Evolutionary conservation across 2,329 filamentous ascomycete genomes (phyloP).

Genomic region (Calonectria hongkongensis): DNA sequence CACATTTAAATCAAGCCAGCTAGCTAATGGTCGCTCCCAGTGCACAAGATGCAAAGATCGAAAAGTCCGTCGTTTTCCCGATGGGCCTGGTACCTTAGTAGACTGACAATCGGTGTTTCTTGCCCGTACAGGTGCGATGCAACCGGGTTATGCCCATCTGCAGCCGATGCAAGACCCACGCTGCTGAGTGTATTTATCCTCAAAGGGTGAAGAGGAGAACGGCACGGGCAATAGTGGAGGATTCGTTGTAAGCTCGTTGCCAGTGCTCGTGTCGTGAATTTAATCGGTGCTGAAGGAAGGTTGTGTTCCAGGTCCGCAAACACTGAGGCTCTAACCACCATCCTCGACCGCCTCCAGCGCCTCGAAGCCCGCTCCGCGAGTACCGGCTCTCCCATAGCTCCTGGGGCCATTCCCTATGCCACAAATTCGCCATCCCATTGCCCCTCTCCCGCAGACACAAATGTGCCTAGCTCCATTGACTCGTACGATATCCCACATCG

Average conservation of each 20-base stretch:
- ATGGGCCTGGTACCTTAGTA: neutral
- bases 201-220: constrained; percentile 53
- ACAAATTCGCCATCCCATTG: constrained; percentile 45
- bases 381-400: constrained; percentile 20
- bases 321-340: constrained; percentile 50
- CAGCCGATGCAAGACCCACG: constrained; percentile 52
- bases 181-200: constrained; percentile 55
- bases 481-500: constrained; percentile 30
- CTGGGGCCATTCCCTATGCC: constrained; percentile 28
- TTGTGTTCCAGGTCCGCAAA: constrained; percentile 40
- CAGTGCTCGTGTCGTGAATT: too few relatives aligned
- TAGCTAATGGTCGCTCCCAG: constrained; percentile 36
- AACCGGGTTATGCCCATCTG: constrained; percentile 56
- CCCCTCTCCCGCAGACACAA: constrained; percentile 41
- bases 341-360: constrained; percentile 56
- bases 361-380: constrained; percentile 52
- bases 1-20: neutral
- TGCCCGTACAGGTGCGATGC: constrained; percentile 51
- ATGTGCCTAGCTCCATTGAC: constrained; percentile 29
- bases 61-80: constrained; percentile 44
- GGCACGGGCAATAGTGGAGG: constrained; percentile 41
- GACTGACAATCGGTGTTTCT: neutral
- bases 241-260: constrained; percentile 44
- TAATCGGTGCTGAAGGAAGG: constrained; percentile 32
- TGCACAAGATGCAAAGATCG: constrained; percentile 55